Evolutionary conservation across 2,329 filamentous ascomycete species (phyloP).

Genomic region (Bipolaris cookei): DNA sequence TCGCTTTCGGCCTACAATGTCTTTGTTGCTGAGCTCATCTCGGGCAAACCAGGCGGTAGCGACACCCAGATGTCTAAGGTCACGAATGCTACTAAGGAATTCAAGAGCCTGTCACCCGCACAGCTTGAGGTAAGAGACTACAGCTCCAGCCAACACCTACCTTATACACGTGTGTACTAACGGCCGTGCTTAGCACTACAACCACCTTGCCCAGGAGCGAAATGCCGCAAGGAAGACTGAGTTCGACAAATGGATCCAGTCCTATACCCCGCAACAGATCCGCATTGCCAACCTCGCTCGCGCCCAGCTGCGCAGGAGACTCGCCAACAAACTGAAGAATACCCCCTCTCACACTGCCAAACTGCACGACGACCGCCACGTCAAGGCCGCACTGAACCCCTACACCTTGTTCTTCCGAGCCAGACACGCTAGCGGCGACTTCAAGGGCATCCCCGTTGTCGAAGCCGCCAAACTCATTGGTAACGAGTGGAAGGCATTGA

Average conservation of each 20-base stretch:
- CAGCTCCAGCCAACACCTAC: not conserved
- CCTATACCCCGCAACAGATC: constrained; percentile 64
- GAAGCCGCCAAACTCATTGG: constrained; percentile 53
- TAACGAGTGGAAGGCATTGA: constrained; percentile 58
- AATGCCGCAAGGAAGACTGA: constrained; percentile 52
- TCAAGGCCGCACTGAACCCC: constrained; percentile 52
- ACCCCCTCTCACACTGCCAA: constrained; percentile 14
- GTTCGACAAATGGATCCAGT: constrained; percentile 62
- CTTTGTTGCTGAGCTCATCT: constrained; percentile 34
- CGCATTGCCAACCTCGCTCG: constrained; percentile 66
- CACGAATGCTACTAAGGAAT: constrained; percentile 16
- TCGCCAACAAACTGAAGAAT: constrained; percentile 13
- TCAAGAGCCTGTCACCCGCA: constrained; percentile 40
- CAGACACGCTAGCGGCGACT: constrained; percentile 56
- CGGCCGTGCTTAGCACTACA: constrained; percentile 52
- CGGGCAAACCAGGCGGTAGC: constrained; percentile 4
- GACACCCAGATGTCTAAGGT: constrained; percentile 3
- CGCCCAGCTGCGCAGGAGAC: constrained; percentile 36
- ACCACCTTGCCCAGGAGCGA: constrained; percentile 58
- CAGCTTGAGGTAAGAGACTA: constrained; percentile 43
- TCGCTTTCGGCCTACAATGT: constrained; percentile 26
- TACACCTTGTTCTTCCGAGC: constrained; percentile 56
- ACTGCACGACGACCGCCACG: constrained; percentile 62
- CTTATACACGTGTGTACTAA: constrained; percentile 9
- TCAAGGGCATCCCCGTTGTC: constrained; percentile 52